Evolutionary conservation across 2,329 filamentous ascomycete genomes (phyloP).

Genomic region (Diaporthe vaccinii): DNA sequence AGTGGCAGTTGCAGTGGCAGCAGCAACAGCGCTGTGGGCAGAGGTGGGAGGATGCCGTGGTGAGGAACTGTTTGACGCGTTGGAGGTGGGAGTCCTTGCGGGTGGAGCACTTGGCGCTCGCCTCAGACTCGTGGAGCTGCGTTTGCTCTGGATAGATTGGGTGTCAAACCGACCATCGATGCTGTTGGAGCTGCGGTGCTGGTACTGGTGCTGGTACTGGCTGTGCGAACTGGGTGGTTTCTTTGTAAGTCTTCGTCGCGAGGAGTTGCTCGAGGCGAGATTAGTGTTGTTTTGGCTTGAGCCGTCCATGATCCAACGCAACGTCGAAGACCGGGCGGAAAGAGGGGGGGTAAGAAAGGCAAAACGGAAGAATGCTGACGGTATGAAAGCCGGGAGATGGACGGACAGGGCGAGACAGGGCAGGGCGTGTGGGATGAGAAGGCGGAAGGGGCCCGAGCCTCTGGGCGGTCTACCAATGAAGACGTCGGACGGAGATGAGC

Average conservation of each 20-base stretch:
- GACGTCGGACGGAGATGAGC: slow-evolving; percentile 29
- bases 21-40: slow-evolving; percentile 36
- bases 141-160: slow-evolving; percentile 71
- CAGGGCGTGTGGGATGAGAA: slow-evolving; percentile 36
- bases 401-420: slow-evolving; percentile 35
- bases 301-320: slow-evolving; percentile 60
- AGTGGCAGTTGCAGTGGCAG: slow-evolving; percentile 9
- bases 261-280: slow-evolving; percentile 60
- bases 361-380: slow-evolving; percentile 41
- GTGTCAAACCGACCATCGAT: slow-evolving; percentile 69
- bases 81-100: slow-evolving; percentile 59
- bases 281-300: slow-evolving; percentile 53
- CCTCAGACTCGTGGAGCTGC: slow-evolving; percentile 73
- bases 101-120: slow-evolving; percentile 72
- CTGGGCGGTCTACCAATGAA: slow-evolving; percentile 34
- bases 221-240: slow-evolving; percentile 65
- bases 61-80: slow-evolving; percentile 64
- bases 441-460: slow-evolving; percentile 38
- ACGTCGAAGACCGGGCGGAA: slow-evolving; percentile 34
- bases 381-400: slow-evolving; percentile 39
- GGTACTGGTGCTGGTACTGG: slow-evolving; percentile 56
- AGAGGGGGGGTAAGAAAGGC: slow-evolving; percentile 32
- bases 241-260: slow-evolving; percentile 74
- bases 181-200: slow-evolving; percentile 63
- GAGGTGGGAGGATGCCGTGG: slow-evolving; percentile 60